Percentiles rank a stretch among this genome's conserved stretches.
Evolutionary conservation across 192 early-diverging fungal genomes (phyloP).

Genomic region (Gryganskiella cystojenkinii): DNA sequence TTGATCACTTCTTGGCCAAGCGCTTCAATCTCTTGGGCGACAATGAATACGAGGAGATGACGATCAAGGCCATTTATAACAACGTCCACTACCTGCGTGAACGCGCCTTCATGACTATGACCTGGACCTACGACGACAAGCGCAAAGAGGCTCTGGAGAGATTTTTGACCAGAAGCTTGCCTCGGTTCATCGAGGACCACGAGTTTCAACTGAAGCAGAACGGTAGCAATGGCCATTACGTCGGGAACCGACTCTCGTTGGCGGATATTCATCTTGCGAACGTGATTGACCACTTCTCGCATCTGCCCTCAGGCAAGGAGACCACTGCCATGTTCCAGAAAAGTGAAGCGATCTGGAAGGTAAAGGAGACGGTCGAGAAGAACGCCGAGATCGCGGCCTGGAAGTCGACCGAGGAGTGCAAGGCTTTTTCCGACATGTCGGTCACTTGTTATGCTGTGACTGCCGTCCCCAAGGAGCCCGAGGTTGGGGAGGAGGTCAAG

Average conservation of each 20-base stretch:
- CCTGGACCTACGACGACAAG: slow-evolving; percentile 41
- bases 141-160: slow-evolving; percentile 21
- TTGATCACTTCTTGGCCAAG: slow-evolving; percentile 37
- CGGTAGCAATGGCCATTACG: slow-evolving; percentile 32
- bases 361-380: slow-evolving; percentile 25
- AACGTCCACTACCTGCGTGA: slow-evolving; percentile 42
- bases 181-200: slow-evolving; percentile 33
- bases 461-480: background rate
- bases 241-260: slow-evolving; percentile 27
- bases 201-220: slow-evolving; percentile 34
- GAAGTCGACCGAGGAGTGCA: slow-evolving; percentile 24
- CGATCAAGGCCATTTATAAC: slow-evolving; percentile 33
- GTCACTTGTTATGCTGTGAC: slow-evolving; percentile 3
- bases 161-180: slow-evolving; percentile 12
- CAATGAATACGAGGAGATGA: slow-evolving; percentile 40
- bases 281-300: slow-evolving; percentile 27
- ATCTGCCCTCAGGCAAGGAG: slow-evolving; percentile 11
- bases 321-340: slow-evolving; percentile 19
- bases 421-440: background rate
- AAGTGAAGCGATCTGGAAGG: slow-evolving; percentile 12
- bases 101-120: slow-evolving; percentile 25
- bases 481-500: no score
- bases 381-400: slow-evolving; percentile 26
- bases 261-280: slow-evolving; percentile 39
- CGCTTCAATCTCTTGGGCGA: slow-evolving; percentile 26